Evolutionary conservation across 495 filamentous ascomycete species (phyloP).

Genomic region (Neurospora sublineolata): DNA sequence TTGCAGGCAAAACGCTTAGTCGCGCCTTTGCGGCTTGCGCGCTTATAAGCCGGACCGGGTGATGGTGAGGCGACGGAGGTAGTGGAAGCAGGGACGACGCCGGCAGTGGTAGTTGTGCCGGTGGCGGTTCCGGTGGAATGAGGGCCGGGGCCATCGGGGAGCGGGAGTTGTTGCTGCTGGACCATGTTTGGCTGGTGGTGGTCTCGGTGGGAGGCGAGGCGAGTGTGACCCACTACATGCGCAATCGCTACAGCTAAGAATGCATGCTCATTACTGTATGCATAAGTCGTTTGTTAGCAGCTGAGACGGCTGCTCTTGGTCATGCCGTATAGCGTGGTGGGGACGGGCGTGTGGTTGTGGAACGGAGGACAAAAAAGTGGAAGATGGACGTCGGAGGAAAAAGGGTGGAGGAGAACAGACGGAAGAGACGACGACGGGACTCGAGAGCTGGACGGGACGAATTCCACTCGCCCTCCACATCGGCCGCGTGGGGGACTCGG

Average conservation of each 20-base stretch:
- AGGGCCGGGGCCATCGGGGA: background rate
- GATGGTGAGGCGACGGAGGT: background rate
- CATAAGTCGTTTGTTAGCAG: background rate
- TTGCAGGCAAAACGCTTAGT: slow-evolving; percentile 62
- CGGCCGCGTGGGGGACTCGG: background rate
- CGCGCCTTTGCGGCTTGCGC: slow-evolving; percentile 38
- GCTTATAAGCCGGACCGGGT: slow-evolving; percentile 24
- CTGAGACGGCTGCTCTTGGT: background rate
- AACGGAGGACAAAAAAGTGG: background rate
- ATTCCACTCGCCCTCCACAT: background rate
- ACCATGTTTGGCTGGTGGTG: background rate
- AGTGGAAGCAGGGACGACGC: background rate
- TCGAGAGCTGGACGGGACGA: background rate
- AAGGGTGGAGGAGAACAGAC: background rate
- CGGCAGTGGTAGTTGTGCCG: background rate
- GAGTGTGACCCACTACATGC: background rate
- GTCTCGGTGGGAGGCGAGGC: background rate
- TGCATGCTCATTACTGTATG: background rate
- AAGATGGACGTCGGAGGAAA: background rate
- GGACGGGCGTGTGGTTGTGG: background rate
- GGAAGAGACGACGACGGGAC: background rate
- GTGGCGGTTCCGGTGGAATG: background rate
- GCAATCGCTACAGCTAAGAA: background rate
- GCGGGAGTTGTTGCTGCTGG: background rate
- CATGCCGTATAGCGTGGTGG: background rate